These are phyloP conservation scores for Ormosia emarginata DNA, from an alignment of 306 rosid genomes.

Conservation along the genomic window DNA sequence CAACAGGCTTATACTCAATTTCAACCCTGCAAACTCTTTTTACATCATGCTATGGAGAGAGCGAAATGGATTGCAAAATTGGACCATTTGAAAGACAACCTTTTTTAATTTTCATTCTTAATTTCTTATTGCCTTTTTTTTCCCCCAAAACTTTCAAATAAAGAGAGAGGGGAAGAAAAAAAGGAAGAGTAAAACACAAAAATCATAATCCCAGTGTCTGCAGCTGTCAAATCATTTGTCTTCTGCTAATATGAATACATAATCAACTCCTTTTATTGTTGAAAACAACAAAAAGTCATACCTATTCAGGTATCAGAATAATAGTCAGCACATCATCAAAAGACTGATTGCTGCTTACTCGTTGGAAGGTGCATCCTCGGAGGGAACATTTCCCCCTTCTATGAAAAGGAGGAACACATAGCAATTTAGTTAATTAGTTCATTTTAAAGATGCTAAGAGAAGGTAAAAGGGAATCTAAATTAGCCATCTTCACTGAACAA, in stretches of 20 bases:
- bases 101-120: not conserved
- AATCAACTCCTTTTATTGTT: constrained; percentile 36
- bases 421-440: not conserved
- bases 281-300: constrained; percentile 35
- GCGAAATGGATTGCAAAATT: not conserved
- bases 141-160: not conserved
- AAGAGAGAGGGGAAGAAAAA: not conserved
- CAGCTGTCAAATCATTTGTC: constrained; percentile 23
- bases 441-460: not conserved
- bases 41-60: not conserved
- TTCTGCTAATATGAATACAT: constrained; percentile 32
- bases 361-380: constrained; percentile 56
- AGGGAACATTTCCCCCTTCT: constrained; percentile 68
- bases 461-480: not conserved
- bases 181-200: not conserved
- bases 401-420: not conserved
- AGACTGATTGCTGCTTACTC: constrained; percentile 47
- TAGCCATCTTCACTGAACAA: not conserved
- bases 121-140: not conserved
- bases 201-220: constrained; percentile 10
- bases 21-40: not conserved
- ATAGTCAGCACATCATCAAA: constrained; percentile 36
- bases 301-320: constrained; percentile 42
- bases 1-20: too few species aligned
- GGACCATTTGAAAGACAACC: not conserved